Percentiles rank a stretch among this genome's conserved stretches.
These are phyloP conservation scores for Xylaria flabelliformis DNA, from an alignment of 495 filamentous ascomycete species.

Conservation along the genomic window DNA sequence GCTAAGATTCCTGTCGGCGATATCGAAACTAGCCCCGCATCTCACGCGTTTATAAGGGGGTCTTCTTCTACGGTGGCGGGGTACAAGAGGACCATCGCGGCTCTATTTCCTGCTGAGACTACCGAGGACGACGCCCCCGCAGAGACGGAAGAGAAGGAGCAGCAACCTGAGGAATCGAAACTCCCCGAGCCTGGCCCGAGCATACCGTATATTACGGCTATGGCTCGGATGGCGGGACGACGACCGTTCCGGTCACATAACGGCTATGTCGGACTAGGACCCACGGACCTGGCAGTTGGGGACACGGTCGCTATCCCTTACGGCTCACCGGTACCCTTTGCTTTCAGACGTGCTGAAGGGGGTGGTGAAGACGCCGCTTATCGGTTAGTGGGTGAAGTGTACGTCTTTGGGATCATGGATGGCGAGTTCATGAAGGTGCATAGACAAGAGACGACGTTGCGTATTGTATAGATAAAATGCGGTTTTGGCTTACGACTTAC, in stretches of 20 bases:
- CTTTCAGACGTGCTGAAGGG: constrained; percentile 15
- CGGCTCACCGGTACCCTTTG: constrained; percentile 24
- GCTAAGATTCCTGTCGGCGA: constrained; percentile 27
- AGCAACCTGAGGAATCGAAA: constrained; percentile 6
- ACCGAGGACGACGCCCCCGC: background rate
- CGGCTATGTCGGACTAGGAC: constrained; percentile 25
- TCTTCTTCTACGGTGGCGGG: constrained; percentile 22
- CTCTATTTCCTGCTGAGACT: constrained; percentile 15
- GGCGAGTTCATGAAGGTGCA: constrained; percentile 32
- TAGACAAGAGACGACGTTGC: constrained; percentile 24
- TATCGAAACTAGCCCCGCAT: background rate
- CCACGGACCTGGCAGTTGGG: constrained; percentile 15
- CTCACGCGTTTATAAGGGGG: constrained; percentile 6
- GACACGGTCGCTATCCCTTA: constrained; percentile 25
- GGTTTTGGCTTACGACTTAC: background rate
- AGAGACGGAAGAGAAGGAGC: background rate
- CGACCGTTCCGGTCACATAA: constrained; percentile 23
- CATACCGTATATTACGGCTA: constrained; percentile 12
- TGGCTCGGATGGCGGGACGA: constrained; percentile 19
- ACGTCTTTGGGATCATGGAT: constrained; percentile 30
- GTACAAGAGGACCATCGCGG: constrained; percentile 14
- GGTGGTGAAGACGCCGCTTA: background rate
- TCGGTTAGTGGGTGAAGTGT: constrained; percentile 24
- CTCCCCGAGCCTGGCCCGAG: background rate
- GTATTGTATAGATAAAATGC: constrained; percentile 7